Evolutionary conservation across 768 basidiomycete species (phyloP).

Genomic region (Xerocomellus dryophilus): DNA sequence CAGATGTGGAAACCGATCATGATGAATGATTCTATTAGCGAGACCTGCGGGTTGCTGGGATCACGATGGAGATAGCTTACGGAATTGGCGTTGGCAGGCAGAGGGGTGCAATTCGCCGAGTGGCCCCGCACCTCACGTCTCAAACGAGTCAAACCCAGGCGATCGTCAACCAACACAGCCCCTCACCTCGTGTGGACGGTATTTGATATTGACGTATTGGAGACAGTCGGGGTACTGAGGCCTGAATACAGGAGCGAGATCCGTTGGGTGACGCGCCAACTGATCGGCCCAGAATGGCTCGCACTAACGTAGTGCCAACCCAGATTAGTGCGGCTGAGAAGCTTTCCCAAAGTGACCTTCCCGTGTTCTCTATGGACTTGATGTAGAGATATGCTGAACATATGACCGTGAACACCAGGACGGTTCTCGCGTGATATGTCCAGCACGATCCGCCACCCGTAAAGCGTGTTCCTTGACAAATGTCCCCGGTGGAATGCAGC

Average conservation of each 20-base stretch:
- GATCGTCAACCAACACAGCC: conserved; percentile 17
- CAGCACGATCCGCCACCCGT: conserved; percentile 15
- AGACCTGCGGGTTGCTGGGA: conserved; percentile 10
- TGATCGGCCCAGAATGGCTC: conserved; percentile 18
- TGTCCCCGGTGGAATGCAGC: conserved; percentile 7
- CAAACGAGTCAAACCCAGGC: background rate
- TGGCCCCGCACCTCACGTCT: conserved; percentile 4
- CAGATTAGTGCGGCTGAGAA: conserved; percentile 28
- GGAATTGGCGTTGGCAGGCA: conserved; percentile 12
- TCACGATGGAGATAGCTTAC: conserved; percentile 17
- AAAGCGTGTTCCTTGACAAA: conserved; percentile 9
- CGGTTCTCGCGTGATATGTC: conserved; percentile 18
- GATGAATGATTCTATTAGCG: conserved; percentile 22
- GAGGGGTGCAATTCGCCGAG: conserved; percentile 5
- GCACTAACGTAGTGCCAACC: conserved; percentile 21
- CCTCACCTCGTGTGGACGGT: conserved; percentile 4
- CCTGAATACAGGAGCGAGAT: conserved; percentile 18
- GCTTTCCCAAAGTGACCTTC: conserved; percentile 8
- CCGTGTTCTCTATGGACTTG: conserved; percentile 6
- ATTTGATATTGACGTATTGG: conserved; percentile 22
- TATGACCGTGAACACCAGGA: conserved; percentile 24
- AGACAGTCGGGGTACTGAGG: conserved; percentile 23
- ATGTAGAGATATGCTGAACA: conserved; percentile 9
- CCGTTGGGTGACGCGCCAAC: conserved; percentile 13
- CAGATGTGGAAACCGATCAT: conserved; percentile 21